Evolutionary conservation across 306 rosid genomes (phyloP), one percentile per base, ranked within the genome.

Genomic region (Astragalus glycyphyllos): DNA sequence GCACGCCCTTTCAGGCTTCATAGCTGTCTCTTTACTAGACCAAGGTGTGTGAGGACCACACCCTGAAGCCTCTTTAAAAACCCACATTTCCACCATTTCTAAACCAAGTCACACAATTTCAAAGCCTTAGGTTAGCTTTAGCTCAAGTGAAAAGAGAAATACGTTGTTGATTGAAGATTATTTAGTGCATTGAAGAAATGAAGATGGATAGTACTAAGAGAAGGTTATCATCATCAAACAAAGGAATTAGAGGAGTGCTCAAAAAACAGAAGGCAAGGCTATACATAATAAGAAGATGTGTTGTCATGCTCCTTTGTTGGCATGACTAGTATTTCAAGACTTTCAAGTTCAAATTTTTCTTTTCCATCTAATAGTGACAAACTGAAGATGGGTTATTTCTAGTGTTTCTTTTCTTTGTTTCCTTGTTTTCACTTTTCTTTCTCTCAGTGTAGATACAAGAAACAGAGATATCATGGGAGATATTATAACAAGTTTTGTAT

Each of bases 281-380:
- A 20, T 90, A 90, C 77, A 92, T 92, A 1, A 92, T 92, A 20
- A 88, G 96, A 73, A 85, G 97, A 63, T 92, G 98, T 75, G 98
- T 92, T 17, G 86, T 92, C 81, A 88, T 90, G 98, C 97, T 92
- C 45, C 96, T 90, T 29, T 92, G 97, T 60, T 90, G 97, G 97
- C 97, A 92, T 88, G 97, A 90, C 48, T 82, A 82, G 83, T 20
- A 31, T 20, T 20, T 2, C 5, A 3, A 6, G 56, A 50, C 59
- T 29, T 60, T 49, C 4, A 54, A 65, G 63, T 57, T 31, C 65
- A 56, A 58, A 1, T 11, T 5, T 64, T 70, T 65, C 37, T 26
- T 15, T 17, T 49, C 35, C 13, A 23, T 23, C 49, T 44, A n/a
- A n/a, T n/a, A n/a, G n/a, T n/a, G n/a, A n/a, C n/a, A n/a, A n/a